Conservation (phyloP, 2,329 filamentous ascomycete species). For the Xylaria sp. region DNA sequence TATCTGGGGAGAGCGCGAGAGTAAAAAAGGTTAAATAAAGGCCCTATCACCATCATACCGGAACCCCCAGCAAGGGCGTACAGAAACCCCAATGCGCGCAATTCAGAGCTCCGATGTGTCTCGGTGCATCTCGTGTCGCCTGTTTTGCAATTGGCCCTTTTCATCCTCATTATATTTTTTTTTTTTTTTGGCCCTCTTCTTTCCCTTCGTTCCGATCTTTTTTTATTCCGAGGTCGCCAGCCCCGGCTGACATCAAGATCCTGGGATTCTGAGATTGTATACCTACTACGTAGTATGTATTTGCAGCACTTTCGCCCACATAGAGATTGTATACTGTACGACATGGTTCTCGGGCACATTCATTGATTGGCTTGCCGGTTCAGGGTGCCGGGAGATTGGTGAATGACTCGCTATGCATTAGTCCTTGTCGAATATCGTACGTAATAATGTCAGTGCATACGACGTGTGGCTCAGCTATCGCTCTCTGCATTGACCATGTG, state of each 20-base stretch:
- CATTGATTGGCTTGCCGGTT: conserved; percentile 37
- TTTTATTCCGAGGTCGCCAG: conserved; percentile 24
- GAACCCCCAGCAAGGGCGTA: conserved; percentile 4
- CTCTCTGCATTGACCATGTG: conserved; percentile 29
- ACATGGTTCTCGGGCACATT: conserved; percentile 20
- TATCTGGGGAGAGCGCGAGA: conserved; percentile 9
- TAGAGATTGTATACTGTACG: conserved; percentile 15
- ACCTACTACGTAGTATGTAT: neutral
- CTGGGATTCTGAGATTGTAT: conserved; percentile 15
- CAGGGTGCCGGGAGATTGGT: conserved; percentile 39
- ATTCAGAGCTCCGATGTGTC: neutral
- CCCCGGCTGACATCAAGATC: conserved; percentile 30
- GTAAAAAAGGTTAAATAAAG: neutral
- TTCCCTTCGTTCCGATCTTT: neutral
- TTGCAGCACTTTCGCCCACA: conserved; percentile 1
- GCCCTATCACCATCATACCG: neutral
- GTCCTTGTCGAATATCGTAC: conserved; percentile 39
- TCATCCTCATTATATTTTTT: neutral
- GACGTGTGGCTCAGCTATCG: conserved; percentile 36
- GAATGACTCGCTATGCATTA: conserved; percentile 41
- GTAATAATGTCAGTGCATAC: conserved; percentile 40
- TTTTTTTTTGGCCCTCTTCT: neutral
- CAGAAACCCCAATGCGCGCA: neutral
- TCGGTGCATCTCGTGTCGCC: neutral
- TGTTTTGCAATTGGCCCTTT: neutral